Conservation (phyloP, 2,329 filamentous ascomycete species). For the Trichoderma sp. region DNA sequence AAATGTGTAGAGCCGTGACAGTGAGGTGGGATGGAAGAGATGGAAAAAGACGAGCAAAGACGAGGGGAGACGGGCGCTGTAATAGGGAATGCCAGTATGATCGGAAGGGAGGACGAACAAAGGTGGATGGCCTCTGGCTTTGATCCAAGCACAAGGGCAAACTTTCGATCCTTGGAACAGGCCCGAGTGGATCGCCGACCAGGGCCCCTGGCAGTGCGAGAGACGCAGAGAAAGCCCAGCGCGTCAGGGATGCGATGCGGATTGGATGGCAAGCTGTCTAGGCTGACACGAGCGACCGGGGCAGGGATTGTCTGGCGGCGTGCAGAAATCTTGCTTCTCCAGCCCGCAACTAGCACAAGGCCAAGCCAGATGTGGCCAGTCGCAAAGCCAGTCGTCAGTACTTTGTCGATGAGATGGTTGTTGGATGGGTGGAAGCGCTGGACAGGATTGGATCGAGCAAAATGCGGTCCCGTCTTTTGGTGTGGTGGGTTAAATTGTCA, state of each 20-base stretch:
- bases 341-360: conserved; percentile 18
- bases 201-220: conserved; percentile 16
- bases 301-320: not conserved
- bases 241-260: conserved; percentile 16
- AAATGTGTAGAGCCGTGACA: not conserved
- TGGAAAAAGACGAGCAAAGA: not conserved
- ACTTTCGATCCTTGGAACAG: conserved; percentile 21
- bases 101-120: conserved; percentile 19
- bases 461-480: not conserved
- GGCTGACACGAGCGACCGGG: conserved; percentile 22
- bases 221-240: conserved; percentile 9
- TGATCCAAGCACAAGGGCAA: conserved; percentile 22
- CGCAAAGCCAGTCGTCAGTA: not conserved
- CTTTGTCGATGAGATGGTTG: not conserved
- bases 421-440: not conserved
- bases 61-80: conserved; percentile 22
- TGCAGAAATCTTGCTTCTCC: conserved; percentile 21
- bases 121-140: conserved; percentile 13
- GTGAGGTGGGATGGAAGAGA: conserved; percentile 9
- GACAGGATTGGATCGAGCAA: not conserved
- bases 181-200: conserved; percentile 25
- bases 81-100: conserved; percentile 22
- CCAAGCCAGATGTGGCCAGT: conserved; percentile 5
- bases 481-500: not conserved
- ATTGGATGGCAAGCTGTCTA: conserved; percentile 19